These are phyloP conservation scores for Epithemia pelagica DNA, from an alignment of 108 stramenopile species.

Conservation along the genomic window DNA sequence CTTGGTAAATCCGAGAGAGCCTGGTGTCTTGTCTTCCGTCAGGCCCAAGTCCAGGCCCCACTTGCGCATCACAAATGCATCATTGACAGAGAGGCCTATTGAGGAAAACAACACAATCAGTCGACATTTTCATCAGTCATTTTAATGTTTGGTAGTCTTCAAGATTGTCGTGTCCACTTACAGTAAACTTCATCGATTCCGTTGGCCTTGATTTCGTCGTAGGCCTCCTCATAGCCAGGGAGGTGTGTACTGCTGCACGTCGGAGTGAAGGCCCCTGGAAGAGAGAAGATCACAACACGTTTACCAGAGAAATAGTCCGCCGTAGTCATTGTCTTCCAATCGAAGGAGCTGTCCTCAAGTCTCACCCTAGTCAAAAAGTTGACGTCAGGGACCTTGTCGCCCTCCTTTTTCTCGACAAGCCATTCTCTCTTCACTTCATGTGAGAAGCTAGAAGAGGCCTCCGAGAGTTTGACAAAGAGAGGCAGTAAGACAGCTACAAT, in stretches of 20 bases:
- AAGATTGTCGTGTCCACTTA: not conserved
- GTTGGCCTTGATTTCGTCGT: constrained; percentile 27
- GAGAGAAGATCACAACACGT: constrained; percentile 22
- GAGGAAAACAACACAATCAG: not conserved
- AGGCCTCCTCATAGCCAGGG: constrained; percentile 42
- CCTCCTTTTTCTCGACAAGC: constrained; percentile 13
- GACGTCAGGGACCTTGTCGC: constrained; percentile 33
- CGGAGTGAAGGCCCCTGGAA: constrained; percentile 51
- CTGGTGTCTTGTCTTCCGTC: constrained; percentile 39
- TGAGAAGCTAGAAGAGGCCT: not conserved
- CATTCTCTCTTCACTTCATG: not conserved
- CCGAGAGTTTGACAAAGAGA: not conserved
- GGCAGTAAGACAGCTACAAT: not conserved
- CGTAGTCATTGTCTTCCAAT: constrained; percentile 43
- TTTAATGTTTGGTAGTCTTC: too few species aligned
- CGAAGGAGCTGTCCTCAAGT: constrained; percentile 27
- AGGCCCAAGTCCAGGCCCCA: constrained; percentile 32
- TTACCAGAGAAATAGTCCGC: constrained; percentile 40
- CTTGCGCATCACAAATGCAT: constrained; percentile 59
- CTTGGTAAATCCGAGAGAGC: constrained; percentile 32
- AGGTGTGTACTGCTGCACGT: constrained; percentile 42
- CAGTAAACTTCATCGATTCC: constrained; percentile 57
- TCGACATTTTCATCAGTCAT: not conserved
- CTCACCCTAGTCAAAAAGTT: constrained; percentile 42
- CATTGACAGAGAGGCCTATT: constrained; percentile 39